phyloP scores from a whole-genome alignment of 768 basidiomycete genomes.

The Lactarius evosmus region DNA sequence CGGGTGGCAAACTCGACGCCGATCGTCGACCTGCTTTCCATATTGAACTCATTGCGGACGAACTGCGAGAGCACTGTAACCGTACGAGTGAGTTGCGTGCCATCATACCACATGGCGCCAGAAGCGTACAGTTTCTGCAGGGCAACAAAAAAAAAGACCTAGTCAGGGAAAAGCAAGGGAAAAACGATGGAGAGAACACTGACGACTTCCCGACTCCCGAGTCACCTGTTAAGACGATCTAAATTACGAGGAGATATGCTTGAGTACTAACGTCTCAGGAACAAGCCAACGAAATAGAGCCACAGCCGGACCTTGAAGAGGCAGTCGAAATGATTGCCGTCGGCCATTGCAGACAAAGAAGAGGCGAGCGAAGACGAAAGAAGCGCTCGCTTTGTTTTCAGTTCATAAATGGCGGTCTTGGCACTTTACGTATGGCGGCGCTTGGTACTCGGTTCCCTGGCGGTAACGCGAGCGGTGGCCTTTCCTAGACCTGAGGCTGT shows the following conservation, averaged over 20 bases:
- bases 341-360: neutral
- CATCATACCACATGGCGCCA: neutral
- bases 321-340: constrained; percentile 73
- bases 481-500: neutral
- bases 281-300: neutral
- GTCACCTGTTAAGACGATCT: constrained; percentile 99
- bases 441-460: neutral
- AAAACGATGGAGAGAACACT: constrained; percentile 40
- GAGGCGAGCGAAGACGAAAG: neutral
- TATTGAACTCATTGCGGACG: constrained; percentile 98
- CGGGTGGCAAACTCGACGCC: constrained; percentile 99
- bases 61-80: constrained; percentile 93
- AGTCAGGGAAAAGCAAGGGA: constrained; percentile 5
- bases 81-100: constrained; percentile 18
- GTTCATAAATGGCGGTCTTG: neutral
- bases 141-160: constrained; percentile 9
- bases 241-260: neutral
- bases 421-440: neutral
- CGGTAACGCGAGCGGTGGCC: neutral
- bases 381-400: neutral
- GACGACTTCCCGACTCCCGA: constrained; percentile 99
- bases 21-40: constrained; percentile 98
- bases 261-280: neutral
- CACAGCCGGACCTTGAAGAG: constrained; percentile 82
- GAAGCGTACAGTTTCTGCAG: constrained; percentile 59